Evolutionary conservation across 495 filamentous ascomycete species (phyloP).

Genomic region (Trichocladium uniseriatum): DNA sequence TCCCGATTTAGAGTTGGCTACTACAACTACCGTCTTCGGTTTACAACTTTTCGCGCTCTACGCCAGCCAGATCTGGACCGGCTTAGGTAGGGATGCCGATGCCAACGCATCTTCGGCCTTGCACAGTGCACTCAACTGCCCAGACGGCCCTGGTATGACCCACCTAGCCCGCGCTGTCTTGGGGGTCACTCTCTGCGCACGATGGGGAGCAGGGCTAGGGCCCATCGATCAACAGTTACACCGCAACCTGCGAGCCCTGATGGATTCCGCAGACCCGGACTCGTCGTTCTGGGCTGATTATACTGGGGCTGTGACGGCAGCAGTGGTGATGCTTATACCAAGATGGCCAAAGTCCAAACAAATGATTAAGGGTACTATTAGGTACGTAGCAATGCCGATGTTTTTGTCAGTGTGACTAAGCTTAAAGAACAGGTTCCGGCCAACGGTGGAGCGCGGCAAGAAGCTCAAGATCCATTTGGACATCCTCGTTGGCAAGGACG

Average conservation of each 20-base stretch:
- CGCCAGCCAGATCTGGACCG: constrained; percentile 37
- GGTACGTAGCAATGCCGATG: constrained; percentile 18
- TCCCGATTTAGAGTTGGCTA: constrained; percentile 40
- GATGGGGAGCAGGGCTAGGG: constrained; percentile 61
- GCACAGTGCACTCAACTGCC: constrained; percentile 58
- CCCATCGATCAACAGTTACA: constrained; percentile 38
- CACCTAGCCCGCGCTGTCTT: constrained; percentile 64
- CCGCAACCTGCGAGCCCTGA: constrained; percentile 29
- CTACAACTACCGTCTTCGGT: constrained; percentile 35
- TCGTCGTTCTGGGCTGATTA: constrained; percentile 38
- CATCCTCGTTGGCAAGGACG: constrained; percentile 20
- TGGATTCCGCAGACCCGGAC: constrained; percentile 24
- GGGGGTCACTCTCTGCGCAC: constrained; percentile 62
- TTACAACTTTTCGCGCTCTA: constrained; percentile 35
- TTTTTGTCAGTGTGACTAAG: not conserved
- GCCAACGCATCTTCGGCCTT: constrained; percentile 59
- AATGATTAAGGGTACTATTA: constrained; percentile 20
- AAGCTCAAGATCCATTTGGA: constrained; percentile 25
- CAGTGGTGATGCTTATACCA: constrained; percentile 28
- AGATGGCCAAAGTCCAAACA: constrained; percentile 20
- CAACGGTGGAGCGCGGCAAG: constrained; percentile 17
- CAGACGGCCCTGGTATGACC: constrained; percentile 62
- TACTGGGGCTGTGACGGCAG: constrained; percentile 31
- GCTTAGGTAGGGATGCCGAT: constrained; percentile 34
- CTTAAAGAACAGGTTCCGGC: constrained; percentile 18